Base-by-base conservation (phyloP, 352 stramenopile species). In the Poterioochromonas sp. region DNA sequence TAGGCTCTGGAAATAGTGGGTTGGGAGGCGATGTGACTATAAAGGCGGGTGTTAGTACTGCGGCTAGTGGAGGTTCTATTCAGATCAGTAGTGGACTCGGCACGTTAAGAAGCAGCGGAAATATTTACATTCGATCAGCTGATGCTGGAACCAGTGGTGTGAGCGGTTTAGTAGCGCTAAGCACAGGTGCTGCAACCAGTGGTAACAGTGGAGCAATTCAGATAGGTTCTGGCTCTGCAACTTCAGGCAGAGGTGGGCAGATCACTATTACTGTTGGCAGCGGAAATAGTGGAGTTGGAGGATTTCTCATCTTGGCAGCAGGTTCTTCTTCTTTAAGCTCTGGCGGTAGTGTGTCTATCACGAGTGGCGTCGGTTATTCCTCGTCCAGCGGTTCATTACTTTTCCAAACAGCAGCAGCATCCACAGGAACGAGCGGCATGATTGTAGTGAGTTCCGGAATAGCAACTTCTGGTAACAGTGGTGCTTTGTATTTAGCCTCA, bases 41-140 rank as follows among this genome's bases (percentile, higher is more conserved):
- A n/a, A 43, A 11, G 26, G 64, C 49, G 18, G 74, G 74, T 20
- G 15, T n/a, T 39, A 51, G 34, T 26, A 63, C 63, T 1, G n/a
- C 11, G 11, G 53, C 8, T 32, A n/a, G 53, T 79, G 92, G 92
- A 60, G 92, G 92, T 47, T 84, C 85, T 37, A 83, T 97, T 29
- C 26, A 5, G 8, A 26, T 5, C 12, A 29, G 5, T 15, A 26
- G 26, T 68, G 58, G 26, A 8, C 5, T 8, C 11, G 58, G 5
- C 5, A 29, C 34, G 58, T 8, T 68, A 26, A 37, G 26, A n/a
- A n/a, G n/a, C n/a, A n/a, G n/a, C n/a, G n/a, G n/a, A n/a, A n/a
- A n/a, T 62, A 22, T 8, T 34, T 62, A 8, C 41, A 82, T 90
- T 64, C 80, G 78, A 8, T 84, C 83, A 32, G 83, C 85, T 20